phyloP scores from a whole-genome alignment of 2,329 filamentous ascomycete genomes.

The Monosporascus sp. region DNA sequence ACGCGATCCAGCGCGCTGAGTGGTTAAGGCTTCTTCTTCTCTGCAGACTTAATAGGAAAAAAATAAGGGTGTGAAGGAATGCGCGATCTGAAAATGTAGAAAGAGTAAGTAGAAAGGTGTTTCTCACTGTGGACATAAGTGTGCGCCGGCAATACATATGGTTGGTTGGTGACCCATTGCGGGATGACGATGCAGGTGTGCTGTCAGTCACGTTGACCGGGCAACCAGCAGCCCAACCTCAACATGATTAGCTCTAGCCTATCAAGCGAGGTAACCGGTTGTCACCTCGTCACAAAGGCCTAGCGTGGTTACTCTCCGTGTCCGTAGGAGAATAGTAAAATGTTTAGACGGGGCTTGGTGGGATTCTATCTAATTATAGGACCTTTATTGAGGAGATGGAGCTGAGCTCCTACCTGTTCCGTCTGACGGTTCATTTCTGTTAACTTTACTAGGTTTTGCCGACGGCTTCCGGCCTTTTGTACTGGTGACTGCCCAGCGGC shows the following conservation, averaged over 20 bases:
- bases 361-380: too few species aligned
- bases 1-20: constrained; percentile 11
- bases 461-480: too few species aligned
- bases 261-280: neutral
- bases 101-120: neutral
- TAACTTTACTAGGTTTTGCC: too few species aligned
- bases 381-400: too few species aligned
- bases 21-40: neutral
- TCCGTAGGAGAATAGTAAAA: too few species aligned
- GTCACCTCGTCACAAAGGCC: too few species aligned
- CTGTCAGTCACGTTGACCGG: neutral
- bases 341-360: too few species aligned
- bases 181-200: neutral
- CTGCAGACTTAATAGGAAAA: neutral
- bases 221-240: neutral
- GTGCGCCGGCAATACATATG: neutral
- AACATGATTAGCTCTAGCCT: neutral
- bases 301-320: too few species aligned
- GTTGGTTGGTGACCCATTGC: neutral
- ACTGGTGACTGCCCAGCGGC: neutral
- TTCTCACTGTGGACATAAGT: neutral
- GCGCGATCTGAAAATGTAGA: neutral
- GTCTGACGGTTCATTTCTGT: too few species aligned
- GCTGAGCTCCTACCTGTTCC: too few species aligned
- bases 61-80: neutral